A percentile compares a stretch with the other conserved stretches of the same genome.
phyloP scores from a whole-genome alignment of 371 early-diverging fungal species.

The Cokeromyces recurvatus region DNA sequence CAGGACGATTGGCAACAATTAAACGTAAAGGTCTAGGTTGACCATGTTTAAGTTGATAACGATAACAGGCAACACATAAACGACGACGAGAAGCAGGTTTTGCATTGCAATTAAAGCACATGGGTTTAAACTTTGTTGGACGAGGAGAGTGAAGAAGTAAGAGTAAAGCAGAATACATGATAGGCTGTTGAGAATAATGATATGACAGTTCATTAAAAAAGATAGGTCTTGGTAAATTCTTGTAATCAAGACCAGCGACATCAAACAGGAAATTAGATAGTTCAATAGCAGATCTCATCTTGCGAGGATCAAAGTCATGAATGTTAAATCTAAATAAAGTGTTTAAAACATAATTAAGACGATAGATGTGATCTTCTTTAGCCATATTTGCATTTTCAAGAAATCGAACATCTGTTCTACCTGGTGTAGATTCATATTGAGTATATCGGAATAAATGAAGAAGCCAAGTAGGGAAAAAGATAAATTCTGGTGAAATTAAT shows the following conservation, averaged over 20 bases:
- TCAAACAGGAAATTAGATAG: slow-evolving; percentile 38
- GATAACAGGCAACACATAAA: slow-evolving; percentile 40
- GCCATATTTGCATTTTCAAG: slow-evolving; percentile 36
- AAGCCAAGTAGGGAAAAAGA: slow-evolving; percentile 45
- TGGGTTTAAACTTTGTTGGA: slow-evolving; percentile 35
- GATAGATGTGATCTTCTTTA: slow-evolving; percentile 44
- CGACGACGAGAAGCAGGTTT: slow-evolving; percentile 41
- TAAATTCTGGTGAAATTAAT: slow-evolving; percentile 32
- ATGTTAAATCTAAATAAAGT: slow-evolving; percentile 42
- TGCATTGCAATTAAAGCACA: slow-evolving; percentile 38
- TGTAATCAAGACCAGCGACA: slow-evolving; percentile 27
- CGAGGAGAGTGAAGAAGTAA: slow-evolving; percentile 30
- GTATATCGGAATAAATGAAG: slow-evolving; percentile 42
- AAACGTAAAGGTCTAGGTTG: slow-evolving; percentile 34
- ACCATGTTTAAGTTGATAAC: slow-evolving; percentile 36
- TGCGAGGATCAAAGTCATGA: slow-evolving; percentile 23
- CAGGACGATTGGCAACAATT: slow-evolving; percentile 31
- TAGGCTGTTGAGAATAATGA: slow-evolving; percentile 14
- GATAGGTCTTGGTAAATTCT: slow-evolving; percentile 28
- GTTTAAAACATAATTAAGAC: slow-evolving; percentile 43
- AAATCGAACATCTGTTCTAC: slow-evolving; percentile 43
- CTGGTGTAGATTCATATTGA: slow-evolving; percentile 33
- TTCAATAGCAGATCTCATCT: slow-evolving; percentile 21
- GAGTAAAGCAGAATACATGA: slow-evolving; percentile 23
- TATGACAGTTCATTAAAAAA: slow-evolving; percentile 6